Base-by-base conservation (phyloP, 2,329 filamentous ascomycete species). In the Shiraia sp. region DNA sequence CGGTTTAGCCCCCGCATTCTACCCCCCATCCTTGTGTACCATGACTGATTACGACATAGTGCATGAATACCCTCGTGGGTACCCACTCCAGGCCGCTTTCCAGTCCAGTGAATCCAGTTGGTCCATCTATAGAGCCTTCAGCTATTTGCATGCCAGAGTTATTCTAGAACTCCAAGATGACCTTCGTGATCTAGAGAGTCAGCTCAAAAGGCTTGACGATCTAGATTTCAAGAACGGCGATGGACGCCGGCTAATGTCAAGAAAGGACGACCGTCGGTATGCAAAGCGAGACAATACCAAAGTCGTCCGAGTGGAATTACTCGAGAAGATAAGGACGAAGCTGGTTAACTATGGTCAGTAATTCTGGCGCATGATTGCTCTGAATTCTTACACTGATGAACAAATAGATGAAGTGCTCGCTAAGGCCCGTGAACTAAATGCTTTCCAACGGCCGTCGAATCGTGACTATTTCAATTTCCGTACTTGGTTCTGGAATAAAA, bases 61-160 rank as follows among this genome's bases (percentile, higher is more conserved):
- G 29, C 36, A 68, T 8, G 31, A 53, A 2, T 61, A 54, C 17
- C 62, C 63, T 2, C 15, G 37, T 4, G 69, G 68, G 2, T 69
- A 69, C 39, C 59, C 66, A 2, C 40, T 31, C 1, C 49, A 61
- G 4, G 66, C 69, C 3, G 61, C 59, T 0, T 70, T 71, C 36
- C 55, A 64, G 19, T 58, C 65, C 0, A 68, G 66, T 35, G 69
- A 72, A n/a, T 37, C 45, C 0, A 61, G 57, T 35, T 71, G 61
- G 25, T 58, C 61, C 4, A 57, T 69, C 3, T 72, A 71, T 42
- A 59, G 69, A 1, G 42, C 41, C 1, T 72, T 70, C 36, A 24
- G 31, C 5, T 68, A 66, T 40, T 41, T 71, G 0, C 65, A 71
- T 38, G 44, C 62, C 2, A 63, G 69, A 1, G 52, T 70, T 1